A percentile compares a stretch with the other conserved stretches of the same genome.
Conservation (phyloP, 2,329 filamentous ascomycete species). For the Trematosphaeria pertusa region DNA sequence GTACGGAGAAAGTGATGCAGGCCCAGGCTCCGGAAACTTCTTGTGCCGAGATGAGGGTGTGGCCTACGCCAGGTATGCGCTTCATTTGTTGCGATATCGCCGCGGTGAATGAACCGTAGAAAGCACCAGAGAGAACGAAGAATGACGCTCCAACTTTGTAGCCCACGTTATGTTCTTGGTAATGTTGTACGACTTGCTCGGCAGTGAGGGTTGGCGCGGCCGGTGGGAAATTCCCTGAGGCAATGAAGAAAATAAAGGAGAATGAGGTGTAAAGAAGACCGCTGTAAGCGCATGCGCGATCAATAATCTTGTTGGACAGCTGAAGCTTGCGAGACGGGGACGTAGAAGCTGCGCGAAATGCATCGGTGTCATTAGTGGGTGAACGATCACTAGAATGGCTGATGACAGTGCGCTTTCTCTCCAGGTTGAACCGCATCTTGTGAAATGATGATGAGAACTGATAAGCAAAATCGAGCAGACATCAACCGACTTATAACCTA, state of each 20-base stretch:
- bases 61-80: conserved; percentile 22
- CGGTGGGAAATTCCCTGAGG: conserved; percentile 19
- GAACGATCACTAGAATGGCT: background rate
- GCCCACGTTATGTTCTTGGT: conserved; percentile 12
- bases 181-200: conserved; percentile 14
- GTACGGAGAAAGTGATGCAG: conserved; percentile 20
- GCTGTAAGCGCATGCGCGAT: conserved; percentile 15
- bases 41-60: conserved; percentile 18
- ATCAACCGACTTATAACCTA: conserved; percentile 1
- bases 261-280: conserved; percentile 16
- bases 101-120: conserved; percentile 27
- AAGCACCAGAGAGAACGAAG: conserved; percentile 22
- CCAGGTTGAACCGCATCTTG: conserved; percentile 7
- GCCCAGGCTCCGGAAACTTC: conserved; percentile 21
- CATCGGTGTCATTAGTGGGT: background rate
- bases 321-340: conserved; percentile 1
- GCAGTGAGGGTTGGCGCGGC: conserved; percentile 10
- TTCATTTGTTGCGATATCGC: conserved; percentile 29
- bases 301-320: conserved; percentile 11
- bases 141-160: conserved; percentile 16
- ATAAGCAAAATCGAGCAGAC: background rate
- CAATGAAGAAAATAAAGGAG: conserved; percentile 21
- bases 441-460: conserved; percentile 2
- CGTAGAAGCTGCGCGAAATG: background rate
- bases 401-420: conserved; percentile 2